A percentile compares a stretch with the other conserved stretches of the same genome.
Conservation (phyloP, 2,329 filamentous ascomycete genomes). For the Neofusicoccum cordaticola region DNA sequence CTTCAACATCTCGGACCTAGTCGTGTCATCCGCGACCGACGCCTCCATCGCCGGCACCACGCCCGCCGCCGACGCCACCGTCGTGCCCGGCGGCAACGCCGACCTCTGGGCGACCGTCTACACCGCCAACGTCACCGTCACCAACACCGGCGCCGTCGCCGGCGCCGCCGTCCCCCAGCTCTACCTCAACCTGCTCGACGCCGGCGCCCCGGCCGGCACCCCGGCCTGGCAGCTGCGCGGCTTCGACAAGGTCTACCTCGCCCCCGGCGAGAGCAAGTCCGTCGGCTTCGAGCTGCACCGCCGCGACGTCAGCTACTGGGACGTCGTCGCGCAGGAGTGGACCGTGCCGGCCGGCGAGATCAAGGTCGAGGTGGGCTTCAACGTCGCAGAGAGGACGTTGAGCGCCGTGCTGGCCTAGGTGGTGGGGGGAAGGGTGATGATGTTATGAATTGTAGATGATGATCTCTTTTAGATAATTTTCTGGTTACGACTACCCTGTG, state of each 20-base stretch:
- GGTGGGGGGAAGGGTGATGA: not conserved
- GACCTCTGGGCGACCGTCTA: conserved; percentile 50
- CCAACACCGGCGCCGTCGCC: conserved; percentile 50
- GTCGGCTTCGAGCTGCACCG: conserved; percentile 49
- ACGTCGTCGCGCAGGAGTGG: conserved; percentile 45
- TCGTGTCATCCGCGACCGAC: not conserved
- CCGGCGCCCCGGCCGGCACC: conserved; percentile 37
- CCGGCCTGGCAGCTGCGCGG: conserved; percentile 44
- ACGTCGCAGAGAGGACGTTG: not conserved
- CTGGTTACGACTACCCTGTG: not conserved
- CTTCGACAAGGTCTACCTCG: conserved; percentile 51
- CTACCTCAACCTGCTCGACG: conserved; percentile 49
- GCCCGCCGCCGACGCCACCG: conserved; percentile 20
- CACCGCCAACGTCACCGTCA: conserved; percentile 47
- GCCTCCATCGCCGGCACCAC: conserved; percentile 2
- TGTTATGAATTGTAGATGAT: not conserved
- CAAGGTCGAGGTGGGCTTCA: conserved; percentile 24
- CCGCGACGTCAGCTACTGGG: conserved; percentile 52
- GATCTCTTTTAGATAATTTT: not conserved
- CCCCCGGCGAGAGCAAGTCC: conserved; percentile 39
- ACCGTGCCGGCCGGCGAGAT: conserved; percentile 27
- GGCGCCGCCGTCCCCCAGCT: conserved; percentile 56
- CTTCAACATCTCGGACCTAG: conserved; percentile 23
- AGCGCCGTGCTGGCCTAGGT: not conserved
- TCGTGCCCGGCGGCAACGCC: conserved; percentile 50